Conservation (phyloP, 176 grass and related monocot genomes). For the Hordeum vulgare region MorexV3_pseudomolecules_assembly NC_058518.1:414575349-414575848, state of each 20-base stretch:
- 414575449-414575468: too few species aligned
- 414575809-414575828: constrained; percentile 23
- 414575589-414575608: constrained; percentile 54
- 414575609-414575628: constrained; percentile 30
- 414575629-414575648: constrained; percentile 7
- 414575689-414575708: constrained; percentile 38
- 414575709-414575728: constrained; percentile 73
- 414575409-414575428: constrained; percentile 13
- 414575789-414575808: background rate
- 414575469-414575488: constrained; percentile 32
- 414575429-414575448: background rate
- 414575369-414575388: background rate
- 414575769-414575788: background rate
- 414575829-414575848: background rate
- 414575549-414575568: constrained; percentile 86
- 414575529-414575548: constrained; percentile 79
- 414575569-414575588: constrained; percentile 83
- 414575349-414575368: constrained; percentile 3
- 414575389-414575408: constrained; percentile 20
- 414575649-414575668: constrained; percentile 38
- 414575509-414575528: constrained; percentile 80
- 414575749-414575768: constrained; percentile 98
- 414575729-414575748: constrained; percentile 95
- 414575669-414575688: constrained; percentile 26
- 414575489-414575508: constrained; percentile 56